A percentile compares a stretch with the other conserved stretches of the same genome.
Conservation (phyloP, 495 filamentous ascomycete species). For the Hypoxylon rickii region DNA sequence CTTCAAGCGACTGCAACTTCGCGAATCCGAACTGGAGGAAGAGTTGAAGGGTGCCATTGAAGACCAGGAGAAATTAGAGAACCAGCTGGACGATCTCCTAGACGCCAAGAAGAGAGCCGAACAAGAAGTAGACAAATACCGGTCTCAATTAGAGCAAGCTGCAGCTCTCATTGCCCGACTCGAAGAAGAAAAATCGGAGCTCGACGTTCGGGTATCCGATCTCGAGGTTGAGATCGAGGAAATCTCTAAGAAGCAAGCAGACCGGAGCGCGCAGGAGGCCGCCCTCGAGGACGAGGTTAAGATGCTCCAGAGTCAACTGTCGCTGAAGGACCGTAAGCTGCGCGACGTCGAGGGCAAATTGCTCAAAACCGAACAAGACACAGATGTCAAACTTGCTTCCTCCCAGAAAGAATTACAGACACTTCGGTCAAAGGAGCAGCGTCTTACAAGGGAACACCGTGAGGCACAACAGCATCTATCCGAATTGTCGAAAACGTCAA, state of each 20-base stretch:
- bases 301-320: conserved; percentile 89
- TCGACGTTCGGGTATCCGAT: conserved; percentile 66
- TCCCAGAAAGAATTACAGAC: conserved; percentile 80
- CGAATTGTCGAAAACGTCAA: conserved; percentile 88
- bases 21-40: conserved; percentile 87
- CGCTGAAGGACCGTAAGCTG: conserved; percentile 86
- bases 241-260: conserved; percentile 65
- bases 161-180: conserved; percentile 81
- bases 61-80: conserved; percentile 92
- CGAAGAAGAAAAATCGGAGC: conserved; percentile 79
- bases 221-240: conserved; percentile 71
- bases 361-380: conserved; percentile 82
- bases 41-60: conserved; percentile 92
- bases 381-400: conserved; percentile 83
- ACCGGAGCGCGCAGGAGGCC: conserved; percentile 73
- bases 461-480: conserved; percentile 84
- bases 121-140: conserved; percentile 76
- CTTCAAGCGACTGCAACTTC: conserved; percentile 87
- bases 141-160: conserved; percentile 87
- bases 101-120: conserved; percentile 88
- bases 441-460: conserved; percentile 79
- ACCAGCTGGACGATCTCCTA: conserved; percentile 87
- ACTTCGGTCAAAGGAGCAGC: conserved; percentile 69
- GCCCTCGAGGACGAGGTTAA: conserved; percentile 79
- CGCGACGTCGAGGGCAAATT: conserved; percentile 86